Evolutionary conservation across 169 alveolate genomes (phyloP), one percentile per base, ranked within the genome.

Genomic region (Plasmodium gonderi): DNA sequence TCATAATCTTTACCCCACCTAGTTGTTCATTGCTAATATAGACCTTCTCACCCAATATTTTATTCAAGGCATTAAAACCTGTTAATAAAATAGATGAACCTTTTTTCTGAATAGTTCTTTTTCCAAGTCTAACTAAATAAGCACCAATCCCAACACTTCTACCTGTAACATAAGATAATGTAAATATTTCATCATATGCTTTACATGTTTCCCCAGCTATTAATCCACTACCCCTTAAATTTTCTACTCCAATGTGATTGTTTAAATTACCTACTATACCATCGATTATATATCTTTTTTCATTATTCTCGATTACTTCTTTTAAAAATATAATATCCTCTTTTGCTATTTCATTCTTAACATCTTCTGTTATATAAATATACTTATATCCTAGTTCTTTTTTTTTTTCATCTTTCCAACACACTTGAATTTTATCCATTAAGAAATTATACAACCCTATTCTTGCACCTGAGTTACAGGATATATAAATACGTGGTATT

Each of bases 91-190:
- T 95, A 20, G 98, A 97, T 1, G 97, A 95, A 6, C 96, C 96
- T 42, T 79, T 94, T 96, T 95, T 96, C 94, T 97, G 98, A 60
- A 97, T 97, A 23, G 95, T 94, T 3, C 98, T 95, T 90, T 95
- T 97, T 20, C 98, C 98, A 75, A 97, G 95, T 31, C 98, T 94
- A 42, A 96, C 97, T 33, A 97, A 65, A 79, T 97, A 97, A 3
- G 98, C 98, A 2, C 98, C 98, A 33, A 97, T 97, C 20, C 98
- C 98, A 45, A 97, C 98, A 17, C 97, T 94, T 20, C 98, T 91
- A 8, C 98, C 97, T 4, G 98, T 95, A 6, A 96, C 98, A 74
- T 96, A 96, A 42, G 97, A 94, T 51, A 97, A 92, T 2, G 98
- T 97, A 92, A 97, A 95, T 26, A 96, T 95, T 60, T 96, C 96